Base-by-base conservation (phyloP, 2,329 filamentous ascomycete species). In the Aspergillus cejpii region DNA sequence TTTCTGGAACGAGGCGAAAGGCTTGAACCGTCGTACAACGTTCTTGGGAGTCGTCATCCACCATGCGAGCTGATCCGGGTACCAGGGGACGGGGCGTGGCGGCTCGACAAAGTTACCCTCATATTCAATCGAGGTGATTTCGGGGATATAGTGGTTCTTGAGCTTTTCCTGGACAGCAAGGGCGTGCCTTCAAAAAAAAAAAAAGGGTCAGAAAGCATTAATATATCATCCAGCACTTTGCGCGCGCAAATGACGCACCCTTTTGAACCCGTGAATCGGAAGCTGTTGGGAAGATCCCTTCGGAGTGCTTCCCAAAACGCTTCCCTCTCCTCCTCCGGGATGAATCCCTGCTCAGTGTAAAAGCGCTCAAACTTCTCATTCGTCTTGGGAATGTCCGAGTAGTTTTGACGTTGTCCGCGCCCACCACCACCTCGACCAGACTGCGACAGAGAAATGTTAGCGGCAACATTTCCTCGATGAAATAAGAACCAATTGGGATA, bases 1-100 rank as follows among this genome's bases (percentile, higher is more conserved):
- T 66, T 94, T 94, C 67, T 98, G 92, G 71, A 98, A 97, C 21
- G 87, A 85, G 39, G 89, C 84, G 65, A 98, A 98, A 2, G 92
- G 92, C 27, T 87, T 82, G 67, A 94, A 95, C 64, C 90, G 90
- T 59, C 92, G 85, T 51, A 98, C 80, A 54, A 97, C 84, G 62
- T 94, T 90, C 77, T 97, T 98, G 51, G 92, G 88, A 5, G 91
- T 97, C 37, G 90, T 95, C 89, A 97, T 97, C 68, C 83, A 89
- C 85, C 94, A 98, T 39, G 92, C 92, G 49, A 98, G 81, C 61
- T 87, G 81, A 63, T 97, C 89, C 33, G 92, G 92, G 66, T 95
- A 98, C 88, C 91, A 97, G 24, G 82, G 74, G 45, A 98, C 84
- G 1, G 87, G 79, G 62, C 80, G 76, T 7, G 92, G 92, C 10